These are phyloP conservation scores for Colletotrichum tropicale DNA, from an alignment of 2,329 filamentous ascomycete genomes.

Conservation along the genomic window DNA sequence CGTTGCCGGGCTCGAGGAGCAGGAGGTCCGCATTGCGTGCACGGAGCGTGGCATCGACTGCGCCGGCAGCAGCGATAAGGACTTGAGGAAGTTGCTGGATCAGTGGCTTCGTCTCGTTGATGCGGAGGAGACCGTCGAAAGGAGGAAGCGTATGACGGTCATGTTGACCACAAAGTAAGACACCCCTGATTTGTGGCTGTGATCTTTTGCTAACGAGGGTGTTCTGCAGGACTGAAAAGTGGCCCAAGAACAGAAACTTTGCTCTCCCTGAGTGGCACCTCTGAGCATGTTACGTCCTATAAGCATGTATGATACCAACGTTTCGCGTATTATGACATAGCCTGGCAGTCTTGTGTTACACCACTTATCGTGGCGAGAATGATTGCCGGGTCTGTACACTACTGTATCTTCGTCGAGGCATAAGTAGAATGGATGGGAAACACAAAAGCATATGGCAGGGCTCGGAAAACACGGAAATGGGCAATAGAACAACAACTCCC, in stretches of 20 bases:
- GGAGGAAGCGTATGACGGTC: slow-evolving; percentile 41
- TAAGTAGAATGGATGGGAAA: slow-evolving; percentile 4
- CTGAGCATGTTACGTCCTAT: slow-evolving; percentile 21
- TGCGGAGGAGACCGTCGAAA: slow-evolving; percentile 38
- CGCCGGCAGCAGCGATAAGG: slow-evolving; percentile 59
- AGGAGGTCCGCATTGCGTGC: slow-evolving; percentile 74
- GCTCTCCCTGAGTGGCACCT: slow-evolving; percentile 46
- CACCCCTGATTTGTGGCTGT: not conserved
- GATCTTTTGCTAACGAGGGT: slow-evolving; percentile 7
- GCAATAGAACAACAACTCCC: slow-evolving; percentile 5
- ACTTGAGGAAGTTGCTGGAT: slow-evolving; percentile 51
- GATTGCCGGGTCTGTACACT: not conserved
- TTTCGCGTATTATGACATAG: not conserved
- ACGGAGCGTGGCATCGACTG: slow-evolving; percentile 70
- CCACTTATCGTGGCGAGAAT: not conserved
- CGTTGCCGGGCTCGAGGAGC: slow-evolving; percentile 57
- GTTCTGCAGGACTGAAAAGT: slow-evolving; percentile 39
- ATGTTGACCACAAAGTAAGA: slow-evolving; percentile 47
- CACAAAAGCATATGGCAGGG: not conserved
- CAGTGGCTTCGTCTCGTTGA: slow-evolving; percentile 54
- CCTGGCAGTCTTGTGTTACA: not conserved
- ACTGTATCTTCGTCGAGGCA: not conserved
- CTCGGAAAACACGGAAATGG: not conserved
- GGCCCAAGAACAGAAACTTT: slow-evolving; percentile 45
- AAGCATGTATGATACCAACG: not conserved